phyloP scores from a whole-genome alignment of 768 basidiomycete species.

The Rhodocollybia butyracea region DNA sequence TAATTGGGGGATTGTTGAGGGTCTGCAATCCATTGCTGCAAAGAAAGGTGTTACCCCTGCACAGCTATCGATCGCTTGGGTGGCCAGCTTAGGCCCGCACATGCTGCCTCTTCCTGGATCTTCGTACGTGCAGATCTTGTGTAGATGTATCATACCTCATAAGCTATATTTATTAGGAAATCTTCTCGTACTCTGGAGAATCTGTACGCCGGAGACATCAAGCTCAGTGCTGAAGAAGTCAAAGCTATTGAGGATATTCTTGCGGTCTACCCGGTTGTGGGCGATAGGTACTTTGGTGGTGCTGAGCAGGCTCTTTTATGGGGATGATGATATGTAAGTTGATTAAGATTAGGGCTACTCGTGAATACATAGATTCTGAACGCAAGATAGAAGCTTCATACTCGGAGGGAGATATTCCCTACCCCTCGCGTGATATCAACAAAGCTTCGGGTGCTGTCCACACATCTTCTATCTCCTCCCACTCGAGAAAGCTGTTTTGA shows the following conservation, averaged over 20 bases:
- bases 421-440: too few species aligned
- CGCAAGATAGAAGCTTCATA: too few species aligned
- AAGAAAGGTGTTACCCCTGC: constrained; percentile 40
- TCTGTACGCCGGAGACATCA: constrained; percentile 32
- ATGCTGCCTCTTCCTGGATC: constrained; percentile 53
- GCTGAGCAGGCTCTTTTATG: constrained; percentile 5
- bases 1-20: constrained; percentile 43
- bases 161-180: constrained; percentile 9
- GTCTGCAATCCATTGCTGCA: constrained; percentile 36
- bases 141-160: background rate
- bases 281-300: constrained; percentile 5
- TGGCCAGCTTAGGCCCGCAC: constrained; percentile 32
- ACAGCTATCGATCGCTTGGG: constrained; percentile 44
- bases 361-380: too few species aligned
- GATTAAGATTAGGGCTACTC: too few species aligned
- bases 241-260: constrained; percentile 2
- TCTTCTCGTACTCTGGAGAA: constrained; percentile 41
- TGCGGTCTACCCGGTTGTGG: background rate
- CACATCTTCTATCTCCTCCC: too few species aligned
- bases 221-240: constrained; percentile 6
- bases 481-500: too few species aligned
- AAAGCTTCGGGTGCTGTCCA: too few species aligned
- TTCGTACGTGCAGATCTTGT: background rate
- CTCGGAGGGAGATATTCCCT: too few species aligned
- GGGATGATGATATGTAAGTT: too few species aligned